Evolutionary conservation across 2,329 filamentous ascomycete species (phyloP), one percentile per base, ranked within the genome.

Genomic region (Gaeumannomyces sp.): DNA sequence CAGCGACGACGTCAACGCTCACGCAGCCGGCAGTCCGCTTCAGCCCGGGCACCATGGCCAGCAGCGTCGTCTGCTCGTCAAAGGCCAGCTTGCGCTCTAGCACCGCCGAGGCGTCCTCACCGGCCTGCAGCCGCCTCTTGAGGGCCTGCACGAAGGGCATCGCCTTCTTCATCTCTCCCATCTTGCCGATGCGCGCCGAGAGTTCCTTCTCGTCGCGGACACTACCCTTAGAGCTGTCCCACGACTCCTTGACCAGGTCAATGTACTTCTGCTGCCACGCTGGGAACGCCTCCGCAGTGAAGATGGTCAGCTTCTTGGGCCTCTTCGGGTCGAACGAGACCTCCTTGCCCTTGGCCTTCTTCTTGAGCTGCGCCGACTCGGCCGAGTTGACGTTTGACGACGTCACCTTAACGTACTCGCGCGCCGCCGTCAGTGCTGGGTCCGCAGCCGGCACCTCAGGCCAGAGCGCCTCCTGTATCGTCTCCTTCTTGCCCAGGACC

Each of bases 121-220:
- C 89, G 62, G 83, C 82, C 65, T 92, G 82, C 65, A 99, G 84
- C 63, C 91, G 87, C 76, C 86, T 91, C 88, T 97, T 97, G 66
- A 98, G 81, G 8, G 76, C 79, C 79, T 98, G 93, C 62, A 97
- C 89, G 73, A 97, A 98, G 0, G 95, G 95, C 94, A 98, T 98
- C 2, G 93, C 94, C 80, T 96, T 95, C 86, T 98, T 99, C 84
- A 93, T 92, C 78, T 96, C 91, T 59, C 87, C 88, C 73, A 92
- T 83, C 81, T 96, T 96, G 70, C 87, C 87, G 65, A 97, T 89
- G 73, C 88, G 85, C 69, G 87, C 88, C 72, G 88, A 91, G 60
- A 97, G 81, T 65, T 86, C 87, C 81, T 96, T 96, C 75, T 96
- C 91, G 73, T 96, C 89, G 69, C 75, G 64, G 64, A 90, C 78